These are phyloP conservation scores for Pholiota conissans DNA, from an alignment of 768 basidiomycete species.

Conservation along the genomic window DNA sequence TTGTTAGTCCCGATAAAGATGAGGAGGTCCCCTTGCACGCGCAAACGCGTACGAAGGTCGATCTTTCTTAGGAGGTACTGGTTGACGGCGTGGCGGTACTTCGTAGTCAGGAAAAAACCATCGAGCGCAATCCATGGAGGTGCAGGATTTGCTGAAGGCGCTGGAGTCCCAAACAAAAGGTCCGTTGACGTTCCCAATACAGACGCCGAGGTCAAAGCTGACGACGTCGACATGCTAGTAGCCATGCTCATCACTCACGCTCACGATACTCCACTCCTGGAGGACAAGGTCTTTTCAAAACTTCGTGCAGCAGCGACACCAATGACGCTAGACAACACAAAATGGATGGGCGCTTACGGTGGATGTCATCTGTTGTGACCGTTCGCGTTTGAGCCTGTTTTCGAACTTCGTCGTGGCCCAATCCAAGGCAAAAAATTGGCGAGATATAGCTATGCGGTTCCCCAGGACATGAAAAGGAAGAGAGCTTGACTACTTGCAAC, in stretches of 20 bases:
- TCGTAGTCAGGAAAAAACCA: slow-evolving; percentile 12
- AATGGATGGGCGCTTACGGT: no score
- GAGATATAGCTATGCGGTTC: no score
- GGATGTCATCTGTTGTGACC: no score
- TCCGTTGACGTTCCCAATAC: slow-evolving; percentile 15
- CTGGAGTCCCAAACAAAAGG: slow-evolving; percentile 16
- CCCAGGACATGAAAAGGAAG: no score
- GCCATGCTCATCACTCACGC: not conserved
- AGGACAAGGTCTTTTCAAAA: not conserved
- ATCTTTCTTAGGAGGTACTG: slow-evolving; percentile 12
- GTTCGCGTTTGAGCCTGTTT: no score
- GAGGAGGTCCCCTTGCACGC: slow-evolving; percentile 13
- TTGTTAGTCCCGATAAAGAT: slow-evolving; percentile 19
- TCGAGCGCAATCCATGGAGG: slow-evolving; percentile 14
- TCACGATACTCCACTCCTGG: slow-evolving; percentile 4
- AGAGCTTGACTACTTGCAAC: no score
- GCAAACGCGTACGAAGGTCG: slow-evolving; percentile 18
- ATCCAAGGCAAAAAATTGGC: no score
- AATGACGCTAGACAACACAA: not conserved
- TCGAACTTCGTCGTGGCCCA: no score
- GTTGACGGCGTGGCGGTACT: slow-evolving; percentile 10
- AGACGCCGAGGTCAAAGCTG: slow-evolving; percentile 15
- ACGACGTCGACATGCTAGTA: slow-evolving; percentile 11
- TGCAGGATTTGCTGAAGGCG: slow-evolving; percentile 17
- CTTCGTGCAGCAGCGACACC: not conserved